Base-by-base conservation (phyloP, 1,139 yeast species). In the Arxiozyma slooffiae region DNA sequence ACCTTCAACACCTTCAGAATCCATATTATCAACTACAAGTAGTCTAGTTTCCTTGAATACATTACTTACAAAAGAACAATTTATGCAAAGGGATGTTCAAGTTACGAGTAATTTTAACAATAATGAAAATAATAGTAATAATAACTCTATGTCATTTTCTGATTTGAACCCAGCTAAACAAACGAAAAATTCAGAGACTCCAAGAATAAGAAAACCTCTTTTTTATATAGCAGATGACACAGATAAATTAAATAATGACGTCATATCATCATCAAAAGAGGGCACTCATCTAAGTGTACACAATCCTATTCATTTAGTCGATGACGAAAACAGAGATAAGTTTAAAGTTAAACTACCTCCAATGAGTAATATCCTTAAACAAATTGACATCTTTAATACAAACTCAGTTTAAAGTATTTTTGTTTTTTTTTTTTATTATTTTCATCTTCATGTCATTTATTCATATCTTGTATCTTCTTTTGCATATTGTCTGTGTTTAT, bases 331-430 rank as follows among this genome's bases (percentile, higher is more conserved):
- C 20, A 30, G 30, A 18, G 41, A 41, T 7, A 48, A 40, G 37
- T 44, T 38, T 23, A 50, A 50, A 6, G 55, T 61, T 9, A 56
- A 53, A 41, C 45, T 61, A 30, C 64, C 64, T n/a, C 62, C 64
- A 17, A 50, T 61, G 41, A 57, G 61, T 48, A 60, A 58, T 50
- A 55, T 61, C 36, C 47, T 61, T 30, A 58, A 50, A 44, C 59
- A 58, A 41, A 59, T 60, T 30, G 60, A 59, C 38, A 50, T 56
- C 30, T 60, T 59, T 52, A 57, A 59, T 43, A 52, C 52, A 47
- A 53, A 53, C 4, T 34, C 42, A 24, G 39, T 18, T 20, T 45
- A 38, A 45, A 34, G 16, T 39, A 43, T 18, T 23, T 39, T 22
- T 20, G n/a, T 16, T 18, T 39, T 6, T 7, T 26, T 26, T 5